phyloP scores from a whole-genome alignment of 345 rosid species.

The Anastatica hierochuntica region DNA sequence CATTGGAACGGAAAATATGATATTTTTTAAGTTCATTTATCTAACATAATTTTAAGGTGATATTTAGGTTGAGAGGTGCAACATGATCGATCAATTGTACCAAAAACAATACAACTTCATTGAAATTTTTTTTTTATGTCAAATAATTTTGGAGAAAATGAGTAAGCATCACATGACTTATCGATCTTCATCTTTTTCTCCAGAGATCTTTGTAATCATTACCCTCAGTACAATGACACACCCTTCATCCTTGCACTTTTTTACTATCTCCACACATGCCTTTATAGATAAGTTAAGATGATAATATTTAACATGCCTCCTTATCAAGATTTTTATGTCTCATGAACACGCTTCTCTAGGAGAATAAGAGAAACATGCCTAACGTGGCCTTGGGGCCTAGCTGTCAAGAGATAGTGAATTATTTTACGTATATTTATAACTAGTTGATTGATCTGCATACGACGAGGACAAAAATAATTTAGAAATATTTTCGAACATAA shows the following conservation, averaged over 20 bases:
- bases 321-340: too few species aligned
- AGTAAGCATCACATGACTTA: conserved; percentile 24
- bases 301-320: background rate
- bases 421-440: too few species aligned
- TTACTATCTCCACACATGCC: conserved; percentile 64
- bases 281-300: conserved; percentile 5
- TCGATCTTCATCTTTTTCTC: conserved; percentile 63
- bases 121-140: too few species aligned
- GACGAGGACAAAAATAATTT: too few species aligned
- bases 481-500: too few species aligned
- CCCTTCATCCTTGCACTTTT: conserved; percentile 52
- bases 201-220: conserved; percentile 63
- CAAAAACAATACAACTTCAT: background rate
- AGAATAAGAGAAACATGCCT: too few species aligned
- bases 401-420: too few species aligned
- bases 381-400: too few species aligned
- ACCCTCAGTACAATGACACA: conserved; percentile 64
- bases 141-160: too few species aligned
- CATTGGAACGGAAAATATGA: conserved; percentile 46
- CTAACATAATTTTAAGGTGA: too few species aligned
- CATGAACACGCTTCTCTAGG: too few species aligned
- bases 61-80: background rate
- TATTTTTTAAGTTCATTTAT: background rate
- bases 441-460: too few species aligned
- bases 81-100: conserved; percentile 6